These are phyloP conservation scores for Amanita muscaria DNA, from an alignment of 768 basidiomycete genomes.

Conservation along the genomic window DNA sequence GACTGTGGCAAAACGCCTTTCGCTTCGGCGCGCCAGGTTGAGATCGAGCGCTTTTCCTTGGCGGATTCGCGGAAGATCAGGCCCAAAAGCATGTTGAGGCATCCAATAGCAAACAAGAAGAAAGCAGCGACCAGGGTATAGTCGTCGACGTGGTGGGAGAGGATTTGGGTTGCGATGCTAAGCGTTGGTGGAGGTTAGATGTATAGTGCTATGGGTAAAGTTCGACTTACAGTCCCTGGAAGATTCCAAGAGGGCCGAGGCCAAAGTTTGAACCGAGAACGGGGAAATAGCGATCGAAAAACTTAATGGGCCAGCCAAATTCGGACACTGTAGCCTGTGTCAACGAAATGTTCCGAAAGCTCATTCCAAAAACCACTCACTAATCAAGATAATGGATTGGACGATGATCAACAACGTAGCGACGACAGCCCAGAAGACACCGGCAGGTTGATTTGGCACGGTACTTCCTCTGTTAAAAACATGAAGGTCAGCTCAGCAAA, in stretches of 20 bases:
- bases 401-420: slow-evolving; percentile 80
- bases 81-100: slow-evolving; percentile 74
- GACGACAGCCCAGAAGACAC: slow-evolving; percentile 86
- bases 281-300: slow-evolving; percentile 87
- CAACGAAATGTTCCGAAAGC: neutral
- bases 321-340: slow-evolving; percentile 46
- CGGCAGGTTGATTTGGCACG: slow-evolving; percentile 90
- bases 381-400: slow-evolving; percentile 66
- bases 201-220: neutral
- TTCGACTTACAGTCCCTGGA: slow-evolving; percentile 66
- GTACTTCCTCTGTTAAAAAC: slow-evolving; percentile 49
- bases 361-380: slow-evolving; percentile 25
- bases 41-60: slow-evolving; percentile 59
- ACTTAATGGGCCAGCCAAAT: slow-evolving; percentile 62
- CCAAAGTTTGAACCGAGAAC: slow-evolving; percentile 84
- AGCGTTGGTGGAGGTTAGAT: neutral
- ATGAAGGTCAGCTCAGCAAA: neutral
- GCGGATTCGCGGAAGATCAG: slow-evolving; percentile 67
- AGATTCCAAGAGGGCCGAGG: slow-evolving; percentile 78
- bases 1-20: slow-evolving; percentile 44
- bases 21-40: slow-evolving; percentile 52
- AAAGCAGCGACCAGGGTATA: slow-evolving; percentile 85
- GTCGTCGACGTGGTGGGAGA: slow-evolving; percentile 70
- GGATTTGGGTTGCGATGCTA: slow-evolving; percentile 60
- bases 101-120: slow-evolving; percentile 77